phyloP scores from a whole-genome alignment of 345 rosid genomes.

The Pugionium cornutum region DNA sequence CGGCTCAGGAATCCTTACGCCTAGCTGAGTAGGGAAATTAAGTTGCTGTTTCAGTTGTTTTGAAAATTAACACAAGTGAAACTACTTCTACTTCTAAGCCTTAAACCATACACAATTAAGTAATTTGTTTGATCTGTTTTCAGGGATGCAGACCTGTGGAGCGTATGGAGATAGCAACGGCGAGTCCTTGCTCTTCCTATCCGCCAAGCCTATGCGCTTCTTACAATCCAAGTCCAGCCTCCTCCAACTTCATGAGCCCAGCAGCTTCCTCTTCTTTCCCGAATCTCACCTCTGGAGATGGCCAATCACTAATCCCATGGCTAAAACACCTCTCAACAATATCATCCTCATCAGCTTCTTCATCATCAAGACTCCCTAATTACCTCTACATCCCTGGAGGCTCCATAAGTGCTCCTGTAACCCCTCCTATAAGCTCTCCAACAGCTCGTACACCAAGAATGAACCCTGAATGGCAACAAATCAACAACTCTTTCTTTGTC shows the following conservation, averaged over 20 bases:
- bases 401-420: slow-evolving; percentile 98
- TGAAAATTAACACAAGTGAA: background rate
- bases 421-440: slow-evolving; percentile 98
- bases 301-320: slow-evolving; percentile 89
- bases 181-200: slow-evolving; percentile 78
- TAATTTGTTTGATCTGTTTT: slow-evolving; percentile 15
- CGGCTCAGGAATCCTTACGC: slow-evolving; percentile 28
- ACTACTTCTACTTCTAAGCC: background rate
- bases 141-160: slow-evolving; percentile 94
- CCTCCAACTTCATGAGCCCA: slow-evolving; percentile 84
- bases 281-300: slow-evolving; percentile 61
- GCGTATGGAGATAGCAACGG: slow-evolving; percentile 54
- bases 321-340: slow-evolving; percentile 78
- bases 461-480: slow-evolving; percentile 63
- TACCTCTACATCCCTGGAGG: slow-evolving; percentile 74
- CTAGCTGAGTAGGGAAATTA: background rate
- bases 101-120: background rate
- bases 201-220: slow-evolving; percentile 83
- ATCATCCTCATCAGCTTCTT: slow-evolving; percentile 82
- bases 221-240: slow-evolving; percentile 80
- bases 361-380: slow-evolving; percentile 63
- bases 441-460: slow-evolving; percentile 74
- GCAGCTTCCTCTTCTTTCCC: slow-evolving; percentile 66
- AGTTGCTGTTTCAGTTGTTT: background rate
- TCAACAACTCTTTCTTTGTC: slow-evolving; percentile 59